Evolutionary conservation across 495 filamentous ascomycete genomes (phyloP), one percentile per base, ranked within the genome.

Genomic region (Neurospora sp.): DNA sequence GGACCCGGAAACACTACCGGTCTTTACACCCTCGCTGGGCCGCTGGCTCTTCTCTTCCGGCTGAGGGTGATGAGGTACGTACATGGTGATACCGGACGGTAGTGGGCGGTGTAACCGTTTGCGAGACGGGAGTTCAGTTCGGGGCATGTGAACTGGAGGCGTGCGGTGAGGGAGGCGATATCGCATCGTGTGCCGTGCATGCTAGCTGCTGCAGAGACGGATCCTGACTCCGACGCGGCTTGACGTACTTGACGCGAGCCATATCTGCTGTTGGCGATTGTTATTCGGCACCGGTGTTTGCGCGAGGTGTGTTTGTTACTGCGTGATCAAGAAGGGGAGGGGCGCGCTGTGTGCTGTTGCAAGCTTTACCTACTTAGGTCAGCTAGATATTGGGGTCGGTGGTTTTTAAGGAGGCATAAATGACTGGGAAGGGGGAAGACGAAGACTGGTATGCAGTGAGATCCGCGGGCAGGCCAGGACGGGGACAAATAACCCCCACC

Each of bases 161-260:
- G 74, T 37, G 68, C 74, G 3, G 75, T 71, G 8, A 80, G 47
- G 18, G 18, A 37, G 27, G 70, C 47, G 22, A 73, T 37, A 9
- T n/a, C 18, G 8, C 8, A 35, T 27, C 6, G 18, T 16, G 27
- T 35, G 12, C 3, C 22, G 8, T 20, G 27, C 16, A 38, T 70
- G 12, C 3, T 20, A 14, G 16, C 70, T 18, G 31, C 14, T 44
- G 16, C 16, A 44, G 41, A n/a, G 16, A n/a, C 16, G 6, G 6
- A 44, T 44, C 16, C 41, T 8, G 41, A 44, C 41, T 44, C 41
- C 41, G 16, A n/a, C 16, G 16, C 16, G 41, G 16, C 41, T 18
- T n/a, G 41, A 44, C 16, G 16, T n/a, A 18, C 16, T 44, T 44
- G 41, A 44, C 41, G 41, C 16, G 16, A 44, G 14, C 41, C 41